These are phyloP conservation scores for Paraurostyla sp. DNA, from an alignment of 73 alveolate species.

Conservation along the genomic window DNA sequence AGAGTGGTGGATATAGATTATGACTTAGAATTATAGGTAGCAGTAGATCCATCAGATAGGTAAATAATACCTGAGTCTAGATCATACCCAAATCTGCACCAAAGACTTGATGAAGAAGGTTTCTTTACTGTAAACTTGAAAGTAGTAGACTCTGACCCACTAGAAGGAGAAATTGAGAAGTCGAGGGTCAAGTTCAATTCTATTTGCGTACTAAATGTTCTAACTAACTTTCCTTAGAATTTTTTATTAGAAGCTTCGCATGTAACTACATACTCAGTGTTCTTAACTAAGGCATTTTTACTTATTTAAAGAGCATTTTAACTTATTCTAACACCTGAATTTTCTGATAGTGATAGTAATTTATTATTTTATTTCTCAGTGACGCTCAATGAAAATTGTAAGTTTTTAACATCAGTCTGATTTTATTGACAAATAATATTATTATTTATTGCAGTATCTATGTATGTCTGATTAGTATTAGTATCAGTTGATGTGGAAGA, in stretches of 20 bases:
- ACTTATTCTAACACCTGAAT: neutral
- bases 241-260: neutral
- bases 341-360: neutral
- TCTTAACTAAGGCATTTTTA: neutral
- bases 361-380: neutral
- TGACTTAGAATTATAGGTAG: neutral
- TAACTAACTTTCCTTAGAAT: neutral
- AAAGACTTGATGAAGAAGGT: neutral
- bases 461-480: neutral
- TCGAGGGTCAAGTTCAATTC: neutral
- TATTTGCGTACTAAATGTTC: neutral
- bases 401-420: neutral
- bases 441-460: neutral
- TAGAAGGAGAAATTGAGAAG: neutral
- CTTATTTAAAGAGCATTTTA: neutral
- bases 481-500: no score
- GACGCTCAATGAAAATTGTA: neutral
- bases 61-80: neutral
- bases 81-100: conserved; percentile 51
- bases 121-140: neutral
- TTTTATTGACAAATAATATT: neutral
- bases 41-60: neutral
- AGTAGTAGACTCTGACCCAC: neutral
- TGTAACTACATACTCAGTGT: neutral
- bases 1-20: neutral